Evolutionary conservation across 148 eudicot genomes (phyloP).

Genomic region (Chenopodium album): DNA sequence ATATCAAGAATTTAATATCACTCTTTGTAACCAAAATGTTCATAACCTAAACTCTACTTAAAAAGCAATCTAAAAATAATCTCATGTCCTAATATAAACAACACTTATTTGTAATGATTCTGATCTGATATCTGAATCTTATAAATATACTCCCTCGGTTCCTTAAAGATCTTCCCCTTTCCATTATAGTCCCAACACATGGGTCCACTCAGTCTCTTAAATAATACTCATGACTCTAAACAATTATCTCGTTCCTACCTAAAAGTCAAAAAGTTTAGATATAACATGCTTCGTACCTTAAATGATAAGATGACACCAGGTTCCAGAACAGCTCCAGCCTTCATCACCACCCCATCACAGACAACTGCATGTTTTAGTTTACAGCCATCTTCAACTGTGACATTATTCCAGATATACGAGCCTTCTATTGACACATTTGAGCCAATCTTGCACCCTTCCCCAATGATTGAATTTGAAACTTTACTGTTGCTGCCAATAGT

Average conservation of each 20-base stretch:
- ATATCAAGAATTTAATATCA: background rate
- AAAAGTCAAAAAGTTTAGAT: background rate
- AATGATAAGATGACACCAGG: conserved; percentile 84
- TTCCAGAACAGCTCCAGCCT: conserved; percentile 71
- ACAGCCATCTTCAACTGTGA: conserved; percentile 87
- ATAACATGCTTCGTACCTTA: conserved; percentile 47
- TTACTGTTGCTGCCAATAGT: conserved; percentile 56
- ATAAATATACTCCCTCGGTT: no score
- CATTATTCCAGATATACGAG: conserved; percentile 82
- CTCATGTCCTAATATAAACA: background rate
- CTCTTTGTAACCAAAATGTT: background rate
- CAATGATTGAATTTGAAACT: conserved; percentile 76
- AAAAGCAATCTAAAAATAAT: background rate
- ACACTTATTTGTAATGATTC: background rate
- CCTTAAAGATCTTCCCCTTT: no score
- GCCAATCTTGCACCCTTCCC: conserved; percentile 85
- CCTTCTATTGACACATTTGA: conserved; percentile 83
- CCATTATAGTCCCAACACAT: no score
- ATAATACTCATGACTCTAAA: no score
- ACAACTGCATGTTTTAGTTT: conserved; percentile 74
- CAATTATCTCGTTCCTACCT: no score
- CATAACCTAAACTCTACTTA: background rate
- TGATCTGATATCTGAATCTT: background rate
- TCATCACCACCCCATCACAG: conserved; percentile 82
- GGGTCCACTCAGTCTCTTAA: no score